Conservation (phyloP, 1,284 basidiomycete species). For the Apiotrichum mycotoxinovorans region DNA sequence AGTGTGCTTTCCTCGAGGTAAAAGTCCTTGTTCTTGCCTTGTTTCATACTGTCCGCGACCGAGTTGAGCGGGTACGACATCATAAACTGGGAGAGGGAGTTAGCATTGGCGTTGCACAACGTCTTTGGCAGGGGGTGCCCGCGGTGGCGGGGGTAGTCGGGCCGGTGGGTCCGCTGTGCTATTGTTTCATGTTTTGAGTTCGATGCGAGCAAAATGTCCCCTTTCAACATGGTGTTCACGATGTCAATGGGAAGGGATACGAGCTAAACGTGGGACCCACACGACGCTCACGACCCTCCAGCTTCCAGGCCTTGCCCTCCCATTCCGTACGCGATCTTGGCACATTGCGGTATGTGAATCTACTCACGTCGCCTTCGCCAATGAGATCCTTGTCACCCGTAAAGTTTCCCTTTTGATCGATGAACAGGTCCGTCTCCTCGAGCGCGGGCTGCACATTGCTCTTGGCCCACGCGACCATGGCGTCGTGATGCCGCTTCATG, state of each 20-base stretch:
- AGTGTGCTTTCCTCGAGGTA: not conserved
- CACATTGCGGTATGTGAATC: not conserved
- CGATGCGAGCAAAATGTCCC: no score
- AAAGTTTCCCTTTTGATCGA: conserved; percentile 29
- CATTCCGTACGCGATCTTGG: no score
- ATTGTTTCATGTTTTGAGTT: no score
- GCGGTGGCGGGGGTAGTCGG: not conserved
- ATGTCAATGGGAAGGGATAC: no score
- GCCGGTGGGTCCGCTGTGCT: no score
- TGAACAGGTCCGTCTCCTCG: conserved; percentile 30
- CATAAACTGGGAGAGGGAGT: conserved; percentile 8
- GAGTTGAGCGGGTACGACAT: conserved; percentile 7
- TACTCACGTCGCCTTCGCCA: conserved; percentile 42
- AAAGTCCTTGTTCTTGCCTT: not conserved
- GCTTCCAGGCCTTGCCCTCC: no score
- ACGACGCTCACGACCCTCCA: no score
- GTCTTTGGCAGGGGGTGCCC: not conserved
- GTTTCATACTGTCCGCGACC: not conserved
- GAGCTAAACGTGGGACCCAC: no score
- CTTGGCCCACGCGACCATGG: conserved; percentile 6
- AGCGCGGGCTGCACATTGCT: conserved; percentile 17
- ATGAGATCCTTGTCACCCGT: conserved; percentile 31
- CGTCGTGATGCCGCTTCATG: conserved; percentile 9
- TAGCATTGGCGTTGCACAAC: no score
- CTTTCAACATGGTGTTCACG: no score